Base-by-base conservation (phyloP, 140 eudicot genomes). In the Cichorium intybus region DNA sequence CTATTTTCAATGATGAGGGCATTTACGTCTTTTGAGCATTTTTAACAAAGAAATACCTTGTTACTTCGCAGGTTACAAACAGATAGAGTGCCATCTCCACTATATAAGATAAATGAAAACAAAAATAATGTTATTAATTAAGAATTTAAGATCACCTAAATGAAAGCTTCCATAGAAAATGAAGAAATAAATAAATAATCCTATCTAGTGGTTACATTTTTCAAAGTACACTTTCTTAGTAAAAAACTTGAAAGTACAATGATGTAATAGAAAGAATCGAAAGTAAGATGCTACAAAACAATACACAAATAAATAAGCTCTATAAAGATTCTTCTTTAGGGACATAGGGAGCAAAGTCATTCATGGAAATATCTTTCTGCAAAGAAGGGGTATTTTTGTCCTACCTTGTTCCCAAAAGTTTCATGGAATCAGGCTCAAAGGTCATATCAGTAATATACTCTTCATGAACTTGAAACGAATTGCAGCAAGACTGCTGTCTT, bases 51-150 rank as follows among this genome's bases (percentile, higher is more conserved):
- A 57, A 60, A 12, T 74, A 82, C 99, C 97, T 89, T 94, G 79
- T 72, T 89, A 74, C 99, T 94, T 70, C 99, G 88, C 33, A 94
- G 76, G 79, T 84, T 94, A 82, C 95, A 73, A 75, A 94, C 97
- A 68, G 99, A 94, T 12, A 94, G 78, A 71, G 91, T 86, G 29
- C 97, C 99, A 76, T 94, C 99, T 52, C 99, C 99, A 86, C 99
- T 94, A 58, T 10, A 52, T 17, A 79, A 28, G 31, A 52, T 35
- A 73, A 54, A 54, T 29, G 43, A 41, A 76, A 47, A 59, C 37
- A 57, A 53, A 62, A 31, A 60, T 10, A 21, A 47, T 43, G 12
- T 67, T 54, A 62, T 21, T 56, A 49, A 53, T n/a, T n/a, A n/a
- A n/a, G n/a, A n/a, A n/a, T n/a, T 41, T 41, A 52, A 50, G 27